These are phyloP conservation scores for Penicillium argentinense DNA, from an alignment of 495 filamentous ascomycete species.

Conservation along the genomic window DNA sequence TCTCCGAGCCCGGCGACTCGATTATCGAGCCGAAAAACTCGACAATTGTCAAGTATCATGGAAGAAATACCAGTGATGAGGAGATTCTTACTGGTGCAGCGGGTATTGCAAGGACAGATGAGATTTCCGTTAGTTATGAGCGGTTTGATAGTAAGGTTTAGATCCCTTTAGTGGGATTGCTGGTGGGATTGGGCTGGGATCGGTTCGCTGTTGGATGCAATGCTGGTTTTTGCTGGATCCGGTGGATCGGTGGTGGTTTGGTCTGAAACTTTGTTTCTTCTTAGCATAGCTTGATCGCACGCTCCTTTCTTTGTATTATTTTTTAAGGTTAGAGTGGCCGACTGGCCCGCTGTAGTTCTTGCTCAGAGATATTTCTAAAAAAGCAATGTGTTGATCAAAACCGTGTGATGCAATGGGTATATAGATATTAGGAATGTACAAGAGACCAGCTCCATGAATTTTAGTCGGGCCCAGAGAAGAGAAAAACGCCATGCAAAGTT, in stretches of 20 bases:
- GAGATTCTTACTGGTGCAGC: conserved; percentile 19
- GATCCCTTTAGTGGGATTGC: too few species aligned
- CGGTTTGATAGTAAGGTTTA: background rate
- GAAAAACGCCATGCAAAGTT: background rate
- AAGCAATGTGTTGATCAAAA: too few species aligned
- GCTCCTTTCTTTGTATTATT: too few species aligned
- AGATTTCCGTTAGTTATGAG: conserved; percentile 24
- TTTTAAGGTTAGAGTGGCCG: too few species aligned
- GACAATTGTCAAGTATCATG: conserved; percentile 4
- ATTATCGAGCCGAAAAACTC: conserved; percentile 1
- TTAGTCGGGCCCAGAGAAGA: background rate
- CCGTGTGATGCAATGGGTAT: conserved; percentile 1
- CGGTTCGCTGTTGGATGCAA: too few species aligned
- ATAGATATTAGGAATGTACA: conserved; percentile 1
- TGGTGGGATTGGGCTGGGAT: too few species aligned
- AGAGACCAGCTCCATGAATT: background rate
- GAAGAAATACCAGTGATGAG: conserved; percentile 19
- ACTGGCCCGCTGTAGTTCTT: too few species aligned
- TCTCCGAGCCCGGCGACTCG: conserved; percentile 3
- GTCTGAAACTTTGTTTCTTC: too few species aligned
- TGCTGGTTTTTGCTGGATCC: too few species aligned
- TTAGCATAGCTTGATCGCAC: too few species aligned
- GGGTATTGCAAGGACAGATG: conserved; percentile 27
- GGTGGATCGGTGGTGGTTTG: too few species aligned
- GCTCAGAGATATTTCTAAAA: too few species aligned